Evolutionary conservation across 2,329 filamentous ascomycete genomes (phyloP), one percentile per base, ranked within the genome.

Genomic region (Pezicula neosporulosa): DNA sequence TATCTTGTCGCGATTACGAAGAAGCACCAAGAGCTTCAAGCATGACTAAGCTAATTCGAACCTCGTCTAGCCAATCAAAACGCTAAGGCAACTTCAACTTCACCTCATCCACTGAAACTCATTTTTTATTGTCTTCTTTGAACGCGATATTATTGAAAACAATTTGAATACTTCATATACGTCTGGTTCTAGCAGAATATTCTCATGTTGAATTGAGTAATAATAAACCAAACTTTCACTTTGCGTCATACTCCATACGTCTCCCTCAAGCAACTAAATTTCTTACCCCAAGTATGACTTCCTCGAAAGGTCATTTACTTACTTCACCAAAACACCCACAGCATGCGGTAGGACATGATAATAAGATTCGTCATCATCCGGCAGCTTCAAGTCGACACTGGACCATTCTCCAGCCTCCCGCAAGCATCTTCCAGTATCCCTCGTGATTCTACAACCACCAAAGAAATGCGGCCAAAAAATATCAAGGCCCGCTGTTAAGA

Each of bases 311-410:
- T 9, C 18, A 13, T 13, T 2, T 2, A 3, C 16, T 57, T 53
- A 65, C 53, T 64, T 66, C 16, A 59, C 56, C 19, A 66, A 47
- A 15, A 52, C 36, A 8, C 63, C 63, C 50, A 57, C 54, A 2
- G 59, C 35, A 56, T 65, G 60, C 18, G 63, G 63, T 45, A 66
- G 1, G 16, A 64, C 47, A 27, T 58, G 45, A 56, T 62, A 64
- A 21, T 36, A 44, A 15, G 53, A 49, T 41, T 63, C 60, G 19
- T 50, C 60, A 24, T 50, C 50, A 27, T 47, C 53, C 5, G 59
- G 60, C 30, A 61, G 57, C 28, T 48, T 51, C 39, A 65, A 56
- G 45, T 61, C 51, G 36, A 66, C 45, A 43, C 61, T 60, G n/a
- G 44, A 55, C 63, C 63, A 66, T 16, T 48, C 47, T 27, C 62